Base-by-base conservation (phyloP, 1,284 basidiomycete genomes). In the Tilletia horrida region DNA sequence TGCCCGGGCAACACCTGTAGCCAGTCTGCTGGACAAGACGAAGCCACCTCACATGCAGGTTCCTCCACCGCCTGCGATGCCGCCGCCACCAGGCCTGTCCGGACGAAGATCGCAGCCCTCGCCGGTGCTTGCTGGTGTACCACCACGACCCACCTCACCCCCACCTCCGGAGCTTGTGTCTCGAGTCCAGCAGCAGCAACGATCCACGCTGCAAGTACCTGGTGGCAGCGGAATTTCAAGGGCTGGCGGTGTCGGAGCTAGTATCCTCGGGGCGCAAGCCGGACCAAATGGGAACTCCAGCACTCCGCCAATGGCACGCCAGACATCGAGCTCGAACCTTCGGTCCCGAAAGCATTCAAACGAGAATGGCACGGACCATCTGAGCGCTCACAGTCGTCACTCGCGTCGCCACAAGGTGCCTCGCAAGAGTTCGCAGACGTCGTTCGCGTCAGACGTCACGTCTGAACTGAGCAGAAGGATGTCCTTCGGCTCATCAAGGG, bases 371-470 rank as follows among this genome's bases (percentile, higher is more conserved):
- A 45, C 44, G n/a, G 40, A 43, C 35, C 42, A 43, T 25, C 35
- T 45, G 4, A 43, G 61, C 21, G 61, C 61, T 13, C 47, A 64
- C 44, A 40, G 31, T 23, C 43, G 45, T 8, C 44, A 27, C 13
- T 50, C 63, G 55, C 55, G 55, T 3, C 55, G 55, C 27, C 16
- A 29, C 25, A 59, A 59, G 27, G 55, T 59, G 25, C 27, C 55
- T 31, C 55, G 55, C 55, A 59, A 59, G 55, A 59, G 55, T 44
- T 64, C 63, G 44, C 44, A 48, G 44, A 71, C 72, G 21, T 76
- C 75, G 25, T 76, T 76, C 50, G 74, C 71, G 3, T 78, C 76
- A 18, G 76, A 78, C 44, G 76, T 73, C 25, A 78, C 75, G 13
- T 78, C 76, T 0, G 73, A 75, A 42, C 66, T 73, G 29, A 77